A percentile compares a stretch with the other conserved stretches of the same genome.
Conservation (phyloP, 2,329 filamentous ascomycete genomes). For the Thielaviopsis musarum region DNA sequence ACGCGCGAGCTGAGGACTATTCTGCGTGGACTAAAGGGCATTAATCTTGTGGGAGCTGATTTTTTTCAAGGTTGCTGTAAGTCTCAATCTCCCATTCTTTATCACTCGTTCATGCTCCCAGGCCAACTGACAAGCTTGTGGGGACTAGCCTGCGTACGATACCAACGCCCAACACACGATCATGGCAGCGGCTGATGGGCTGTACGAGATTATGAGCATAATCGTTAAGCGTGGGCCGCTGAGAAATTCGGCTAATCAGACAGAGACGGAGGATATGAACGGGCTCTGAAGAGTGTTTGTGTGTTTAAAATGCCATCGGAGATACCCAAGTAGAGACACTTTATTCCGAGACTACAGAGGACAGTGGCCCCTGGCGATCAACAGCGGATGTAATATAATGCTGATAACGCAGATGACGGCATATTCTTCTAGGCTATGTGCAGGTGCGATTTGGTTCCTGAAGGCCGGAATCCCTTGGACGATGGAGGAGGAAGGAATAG, state of each 20-base stretch:
- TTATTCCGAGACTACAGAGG: neutral
- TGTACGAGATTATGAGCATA: constrained; percentile 66
- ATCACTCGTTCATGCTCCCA: too few relatives aligned
- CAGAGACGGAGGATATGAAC: constrained; percentile 4
- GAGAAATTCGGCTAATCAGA: constrained; percentile 26
- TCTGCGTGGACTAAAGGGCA: constrained; percentile 47
- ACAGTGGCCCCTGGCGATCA: neutral
- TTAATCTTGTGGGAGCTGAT: constrained; percentile 55
- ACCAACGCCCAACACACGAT: constrained; percentile 57
- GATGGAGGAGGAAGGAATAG: neutral
- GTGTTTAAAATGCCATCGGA: neutral
- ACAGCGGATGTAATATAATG: neutral
- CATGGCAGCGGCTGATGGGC: constrained; percentile 53
- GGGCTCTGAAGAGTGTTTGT: neutral
- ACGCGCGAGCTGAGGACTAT: constrained; percentile 59
- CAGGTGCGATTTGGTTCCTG: neutral
- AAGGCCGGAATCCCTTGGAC: neutral
- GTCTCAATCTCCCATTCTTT: neutral
- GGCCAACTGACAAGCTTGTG: neutral
- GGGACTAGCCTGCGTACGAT: constrained; percentile 43
- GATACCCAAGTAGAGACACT: neutral
- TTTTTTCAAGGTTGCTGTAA: constrained; percentile 46
- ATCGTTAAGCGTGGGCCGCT: constrained; percentile 68
- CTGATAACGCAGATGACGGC: neutral
- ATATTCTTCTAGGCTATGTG: neutral